Percentiles rank a stretch among this genome's conserved stretches.
These are phyloP conservation scores for Barnettozyma salicaria DNA, from an alignment of 805 yeast species.

Conservation along the genomic window DNA sequence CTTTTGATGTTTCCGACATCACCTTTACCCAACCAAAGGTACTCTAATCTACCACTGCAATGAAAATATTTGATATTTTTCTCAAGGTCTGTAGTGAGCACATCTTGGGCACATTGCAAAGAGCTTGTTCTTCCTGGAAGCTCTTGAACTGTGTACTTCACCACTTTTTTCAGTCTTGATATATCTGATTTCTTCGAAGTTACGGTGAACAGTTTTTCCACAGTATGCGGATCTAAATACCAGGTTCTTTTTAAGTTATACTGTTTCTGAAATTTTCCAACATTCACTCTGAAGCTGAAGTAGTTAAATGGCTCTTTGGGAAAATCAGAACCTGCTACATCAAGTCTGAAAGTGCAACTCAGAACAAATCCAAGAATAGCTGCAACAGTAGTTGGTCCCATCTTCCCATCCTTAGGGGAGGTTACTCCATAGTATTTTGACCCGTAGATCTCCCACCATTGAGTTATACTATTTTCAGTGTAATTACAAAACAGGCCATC, in stretches of 20 bases:
- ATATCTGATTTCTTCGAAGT: slow-evolving; percentile 42
- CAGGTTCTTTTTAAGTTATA: slow-evolving; percentile 45
- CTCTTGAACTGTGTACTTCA: slow-evolving; percentile 71
- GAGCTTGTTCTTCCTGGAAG: slow-evolving; percentile 37
- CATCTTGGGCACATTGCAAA: slow-evolving; percentile 31
- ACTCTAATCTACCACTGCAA: slow-evolving; percentile 31
- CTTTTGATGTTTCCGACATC: slow-evolving; percentile 30
- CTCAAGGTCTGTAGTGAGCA: slow-evolving; percentile 35
- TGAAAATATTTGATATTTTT: slow-evolving; percentile 20
- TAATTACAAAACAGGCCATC: slow-evolving; percentile 82
- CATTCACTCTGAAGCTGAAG: slow-evolving; percentile 57
- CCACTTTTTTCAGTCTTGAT: slow-evolving; percentile 54
- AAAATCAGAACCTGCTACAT: slow-evolving; percentile 53
- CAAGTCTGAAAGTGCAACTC: slow-evolving; percentile 58
- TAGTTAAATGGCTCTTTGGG: slow-evolving; percentile 84
- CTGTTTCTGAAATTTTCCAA: slow-evolving; percentile 76
- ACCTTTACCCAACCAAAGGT: slow-evolving; percentile 50
- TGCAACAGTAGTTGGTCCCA: slow-evolving; percentile 66
- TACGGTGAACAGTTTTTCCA: slow-evolving; percentile 40
- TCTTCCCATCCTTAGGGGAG: slow-evolving; percentile 42
- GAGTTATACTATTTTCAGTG: slow-evolving; percentile 62
- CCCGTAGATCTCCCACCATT: slow-evolving; percentile 84
- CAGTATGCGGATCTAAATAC: slow-evolving; percentile 52
- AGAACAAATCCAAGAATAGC: slow-evolving; percentile 75
- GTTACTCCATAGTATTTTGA: slow-evolving; percentile 32